A percentile compares a stretch with the other conserved stretches of the same genome.
Evolutionary conservation across 2,329 filamentous ascomycete genomes (phyloP).

Genomic region (Hortaea sp.): DNA sequence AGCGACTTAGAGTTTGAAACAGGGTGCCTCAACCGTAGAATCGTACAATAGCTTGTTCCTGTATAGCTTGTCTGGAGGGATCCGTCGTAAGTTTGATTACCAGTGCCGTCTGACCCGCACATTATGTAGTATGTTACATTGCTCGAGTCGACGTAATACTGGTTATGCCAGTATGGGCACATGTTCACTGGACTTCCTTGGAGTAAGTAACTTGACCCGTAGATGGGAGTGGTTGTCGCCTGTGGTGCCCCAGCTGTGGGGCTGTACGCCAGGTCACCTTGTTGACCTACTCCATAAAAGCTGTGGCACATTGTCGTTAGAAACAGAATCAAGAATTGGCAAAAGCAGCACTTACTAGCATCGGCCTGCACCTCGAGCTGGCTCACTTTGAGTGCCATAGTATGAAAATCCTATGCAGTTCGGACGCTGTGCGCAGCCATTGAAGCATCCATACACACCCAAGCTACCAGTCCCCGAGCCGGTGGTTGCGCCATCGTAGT

Average conservation of each 20-base stretch:
- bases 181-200: neutral
- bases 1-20: too few relatives aligned
- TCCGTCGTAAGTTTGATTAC: neutral
- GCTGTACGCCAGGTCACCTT: slow-evolving; percentile 1
- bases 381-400: neutral
- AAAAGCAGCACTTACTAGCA: neutral
- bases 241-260: neutral
- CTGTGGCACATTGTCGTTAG: neutral
- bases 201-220: neutral
- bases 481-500: neutral
- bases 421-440: neutral
- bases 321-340: neutral
- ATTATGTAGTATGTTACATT: neutral
- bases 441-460: slow-evolving; percentile 1
- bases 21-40: too few relatives aligned
- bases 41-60: too few relatives aligned
- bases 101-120: neutral
- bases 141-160: neutral
- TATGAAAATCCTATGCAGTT: neutral
- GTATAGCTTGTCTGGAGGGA: too few relatives aligned
- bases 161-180: neutral
- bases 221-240: neutral
- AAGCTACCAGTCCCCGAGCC: neutral
- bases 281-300: neutral
- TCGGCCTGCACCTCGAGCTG: neutral